Evolutionary conservation across 495 filamentous ascomycete species (phyloP), one percentile per base, ranked within the genome.

Genomic region (Bacidia gigantensis): DNA sequence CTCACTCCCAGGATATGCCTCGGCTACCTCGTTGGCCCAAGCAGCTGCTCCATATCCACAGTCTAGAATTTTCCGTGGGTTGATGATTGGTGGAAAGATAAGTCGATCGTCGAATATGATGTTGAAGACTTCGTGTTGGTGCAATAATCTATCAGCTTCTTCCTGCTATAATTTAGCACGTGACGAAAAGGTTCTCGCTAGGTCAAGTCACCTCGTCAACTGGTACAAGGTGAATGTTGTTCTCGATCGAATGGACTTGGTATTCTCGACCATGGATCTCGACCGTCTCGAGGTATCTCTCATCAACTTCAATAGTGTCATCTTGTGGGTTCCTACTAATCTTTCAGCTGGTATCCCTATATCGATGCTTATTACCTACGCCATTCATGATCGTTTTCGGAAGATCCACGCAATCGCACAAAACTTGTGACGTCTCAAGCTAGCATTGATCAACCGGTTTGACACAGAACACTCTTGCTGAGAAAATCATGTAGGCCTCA

Each of bases 201-300:
- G n/a, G n/a, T 35, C 5, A 35, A 35, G 29, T 35, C 73, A 93
- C 90, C 70, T 90, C 83, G 66, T 97, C 90, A 20, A 92, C 72
- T 1, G 90, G 90, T 26, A 81, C 79, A 57, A 87, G 84, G 59
- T 87, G 89, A 56, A 82, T 78, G 32, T 69, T 70, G 53, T 86
- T 74, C 29, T 86, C 78, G 51, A 96, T 67, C 24, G 86, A 78
- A 67, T 79, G 82, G 59, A 76, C 77, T 58, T 92, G 86, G 66
- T 79, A 92, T 22, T 75, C 72, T 60, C 86, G 75, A 60, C 79
- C 78, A 58, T 84, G 73, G 57, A 84, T 68, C n/a, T 69, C 68
- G 26, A 87, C 66, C 7, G 79, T 80, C 59, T 82, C 72, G 55
- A 77, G 71, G 62, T 78, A 82, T 51, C 66, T 67, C 43, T 72